Evolutionary conservation across 208 protist species (phyloP).

Genomic region (Acanthamoeba healyi): DNA sequence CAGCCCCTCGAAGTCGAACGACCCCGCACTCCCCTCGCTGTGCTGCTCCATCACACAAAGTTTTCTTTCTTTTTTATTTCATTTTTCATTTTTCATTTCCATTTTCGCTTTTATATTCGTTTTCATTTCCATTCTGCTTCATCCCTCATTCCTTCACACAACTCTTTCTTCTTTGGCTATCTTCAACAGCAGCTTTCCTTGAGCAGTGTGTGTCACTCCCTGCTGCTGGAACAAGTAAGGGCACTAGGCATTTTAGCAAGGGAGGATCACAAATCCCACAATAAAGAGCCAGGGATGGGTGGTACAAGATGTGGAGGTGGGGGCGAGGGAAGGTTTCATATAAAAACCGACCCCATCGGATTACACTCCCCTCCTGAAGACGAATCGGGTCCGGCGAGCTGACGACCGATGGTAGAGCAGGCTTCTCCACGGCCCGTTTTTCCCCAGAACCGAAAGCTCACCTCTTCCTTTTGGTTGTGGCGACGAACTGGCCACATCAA

Average conservation of each 20-base stretch:
- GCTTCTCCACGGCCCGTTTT: background rate
- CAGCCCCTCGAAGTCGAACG: background rate
- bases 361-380: slow-evolving; percentile 6
- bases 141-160: no score
- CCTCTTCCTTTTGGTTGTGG: background rate
- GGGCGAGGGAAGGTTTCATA: background rate
- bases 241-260: no score
- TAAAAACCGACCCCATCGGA: slow-evolving; percentile 1
- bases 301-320: background rate
- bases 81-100: background rate
- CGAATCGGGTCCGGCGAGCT: background rate
- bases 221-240: no score
- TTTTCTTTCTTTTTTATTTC: background rate
- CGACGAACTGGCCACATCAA: slow-evolving; percentile 12
- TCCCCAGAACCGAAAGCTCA: background rate
- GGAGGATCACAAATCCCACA: no score
- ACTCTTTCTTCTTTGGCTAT: no score
- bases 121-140: background rate
- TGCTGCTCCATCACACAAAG: background rate
- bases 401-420: background rate
- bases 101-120: background rate
- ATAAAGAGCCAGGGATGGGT: background rate
- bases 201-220: no score
- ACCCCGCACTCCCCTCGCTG: background rate
- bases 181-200: no score